phyloP scores from a whole-genome alignment of 2,329 filamentous ascomycete genomes.

The Diaporthe aspalathi region DNA sequence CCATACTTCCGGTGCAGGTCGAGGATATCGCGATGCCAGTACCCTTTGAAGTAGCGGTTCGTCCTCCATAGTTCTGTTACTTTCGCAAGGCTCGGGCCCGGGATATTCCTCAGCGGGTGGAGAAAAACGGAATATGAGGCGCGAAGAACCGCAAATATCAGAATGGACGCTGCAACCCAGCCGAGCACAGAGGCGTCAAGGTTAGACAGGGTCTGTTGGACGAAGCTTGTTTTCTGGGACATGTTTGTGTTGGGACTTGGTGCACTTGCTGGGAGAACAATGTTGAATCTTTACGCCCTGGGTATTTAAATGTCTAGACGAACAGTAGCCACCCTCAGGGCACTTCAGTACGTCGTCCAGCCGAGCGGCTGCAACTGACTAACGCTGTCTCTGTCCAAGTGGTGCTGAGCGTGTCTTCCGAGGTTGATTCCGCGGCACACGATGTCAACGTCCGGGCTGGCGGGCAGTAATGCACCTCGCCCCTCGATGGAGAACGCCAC shows the following conservation, averaged over 20 bases:
- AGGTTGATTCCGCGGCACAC: background rate
- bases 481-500: background rate
- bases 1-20: background rate
- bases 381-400: background rate
- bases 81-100: background rate
- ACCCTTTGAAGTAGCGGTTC: background rate
- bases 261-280: background rate
- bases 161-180: background rate
- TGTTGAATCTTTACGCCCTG: background rate
- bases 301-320: background rate
- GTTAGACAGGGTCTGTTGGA: background rate
- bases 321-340: background rate
- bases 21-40: constrained; percentile 12
- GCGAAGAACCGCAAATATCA: background rate
- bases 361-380: background rate
- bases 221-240: background rate
- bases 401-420: background rate
- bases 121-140: background rate
- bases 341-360: background rate
- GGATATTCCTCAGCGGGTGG: background rate
- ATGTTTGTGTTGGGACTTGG: background rate
- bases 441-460: background rate
- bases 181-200: background rate
- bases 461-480: background rate
- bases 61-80: background rate